A percentile compares a stretch with the other conserved stretches of the same genome.
phyloP scores from a whole-genome alignment of 768 basidiomycete genomes.

The Multifurca ochricompacta region DNA sequence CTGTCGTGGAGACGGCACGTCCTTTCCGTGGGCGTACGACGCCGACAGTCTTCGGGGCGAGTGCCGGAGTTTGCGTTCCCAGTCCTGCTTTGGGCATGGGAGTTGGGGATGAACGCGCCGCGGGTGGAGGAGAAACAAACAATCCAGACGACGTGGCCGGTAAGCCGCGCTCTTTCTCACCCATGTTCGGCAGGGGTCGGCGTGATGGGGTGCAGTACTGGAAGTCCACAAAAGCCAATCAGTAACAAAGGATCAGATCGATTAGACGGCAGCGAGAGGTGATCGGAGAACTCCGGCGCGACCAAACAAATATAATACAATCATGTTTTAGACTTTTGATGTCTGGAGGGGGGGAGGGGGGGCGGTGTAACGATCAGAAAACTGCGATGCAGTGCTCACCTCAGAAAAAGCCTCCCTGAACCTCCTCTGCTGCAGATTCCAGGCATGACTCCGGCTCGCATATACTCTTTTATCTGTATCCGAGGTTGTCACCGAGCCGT shows the following conservation, averaged over 20 bases:
- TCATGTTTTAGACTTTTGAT: slow-evolving; percentile 1
- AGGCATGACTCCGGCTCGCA: slow-evolving; percentile 73
- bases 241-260: not conserved
- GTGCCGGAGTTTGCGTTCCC: not conserved
- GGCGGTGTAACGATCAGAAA: too few species aligned
- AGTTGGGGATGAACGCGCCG: slow-evolving; percentile 16
- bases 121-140: slow-evolving; percentile 17
- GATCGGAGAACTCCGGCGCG: not conserved
- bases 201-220: slow-evolving; percentile 64
- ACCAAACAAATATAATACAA: not conserved
- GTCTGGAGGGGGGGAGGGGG: not conserved
- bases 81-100: slow-evolving; percentile 22
- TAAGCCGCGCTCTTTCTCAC: slow-evolving; percentile 61
- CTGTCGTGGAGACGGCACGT: slow-evolving; percentile 18
- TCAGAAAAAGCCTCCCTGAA: slow-evolving; percentile 89
- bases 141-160: slow-evolving; percentile 27
- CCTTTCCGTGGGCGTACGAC: slow-evolving; percentile 18
- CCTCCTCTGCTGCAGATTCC: slow-evolving; percentile 72
- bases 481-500: slow-evolving; percentile 78
- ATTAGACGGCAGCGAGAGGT: not conserved
- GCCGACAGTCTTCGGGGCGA: slow-evolving; percentile 7
- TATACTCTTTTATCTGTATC: slow-evolving; percentile 71
- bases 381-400: too few species aligned
- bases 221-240: slow-evolving; percentile 19
- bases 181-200: slow-evolving; percentile 90